Percentiles rank a stretch among this genome's conserved stretches.
phyloP scores from a whole-genome alignment of 2,329 filamentous ascomycete genomes.

The Sphaerostilbella broomeana region DNA sequence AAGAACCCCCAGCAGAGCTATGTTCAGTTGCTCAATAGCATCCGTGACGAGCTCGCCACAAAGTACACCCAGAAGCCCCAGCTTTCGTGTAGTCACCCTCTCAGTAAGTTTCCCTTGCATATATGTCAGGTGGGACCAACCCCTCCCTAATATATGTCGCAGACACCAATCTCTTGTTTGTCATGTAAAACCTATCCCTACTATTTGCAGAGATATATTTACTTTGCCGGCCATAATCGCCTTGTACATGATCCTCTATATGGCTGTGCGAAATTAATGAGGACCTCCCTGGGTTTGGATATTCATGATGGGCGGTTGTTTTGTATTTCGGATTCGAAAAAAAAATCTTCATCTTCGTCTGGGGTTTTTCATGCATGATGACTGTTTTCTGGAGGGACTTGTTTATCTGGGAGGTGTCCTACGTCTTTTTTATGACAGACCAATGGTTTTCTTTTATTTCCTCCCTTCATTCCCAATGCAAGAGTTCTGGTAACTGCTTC shows the following conservation, averaged over 20 bases:
- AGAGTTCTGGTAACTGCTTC: not conserved
- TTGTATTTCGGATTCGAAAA: conserved; percentile 2
- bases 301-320: conserved; percentile 1
- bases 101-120: conserved; percentile 58
- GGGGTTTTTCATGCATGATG: not conserved
- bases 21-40: conserved; percentile 91
- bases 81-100: conserved; percentile 90
- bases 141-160: conserved; percentile 16
- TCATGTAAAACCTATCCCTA: conserved; percentile 43
- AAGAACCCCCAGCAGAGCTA: conserved; percentile 99
- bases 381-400: not conserved
- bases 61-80: conserved; percentile 95
- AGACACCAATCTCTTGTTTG: conserved; percentile 59
- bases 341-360: not conserved
- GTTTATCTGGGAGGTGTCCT: not conserved
- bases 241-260: conserved; percentile 13
- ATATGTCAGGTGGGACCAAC: conserved; percentile 12
- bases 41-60: conserved; percentile 80
- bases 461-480: too few relatives aligned
- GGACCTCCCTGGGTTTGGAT: conserved; percentile 2
- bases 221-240: not conserved
- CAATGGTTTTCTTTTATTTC: not conserved
- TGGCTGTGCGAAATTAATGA: not conserved
- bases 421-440: not conserved
- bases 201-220: not conserved